Conservation (phyloP, 2,329 filamentous ascomycete species). For the Juglanconis oblonga region DNA sequence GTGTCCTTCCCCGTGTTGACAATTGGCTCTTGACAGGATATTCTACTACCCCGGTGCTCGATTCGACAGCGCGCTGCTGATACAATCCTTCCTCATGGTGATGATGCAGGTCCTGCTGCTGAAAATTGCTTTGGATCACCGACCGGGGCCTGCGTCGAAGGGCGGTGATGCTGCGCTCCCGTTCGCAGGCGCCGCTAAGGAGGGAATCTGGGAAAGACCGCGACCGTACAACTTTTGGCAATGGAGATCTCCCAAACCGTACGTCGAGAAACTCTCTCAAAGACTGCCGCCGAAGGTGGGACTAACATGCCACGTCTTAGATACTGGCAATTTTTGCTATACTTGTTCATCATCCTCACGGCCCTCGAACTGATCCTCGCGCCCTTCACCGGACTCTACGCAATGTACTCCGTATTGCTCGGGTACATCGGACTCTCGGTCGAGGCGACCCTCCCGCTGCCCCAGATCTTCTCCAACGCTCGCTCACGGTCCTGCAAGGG, state of each 20-base stretch:
- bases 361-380: slow-evolving; percentile 66
- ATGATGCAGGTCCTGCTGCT: slow-evolving; percentile 60
- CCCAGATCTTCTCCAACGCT: slow-evolving; percentile 72
- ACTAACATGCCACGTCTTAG: slow-evolving; percentile 35
- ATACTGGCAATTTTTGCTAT: slow-evolving; percentile 76
- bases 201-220: slow-evolving; percentile 38
- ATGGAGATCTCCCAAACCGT: slow-evolving; percentile 70
- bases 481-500: slow-evolving; percentile 69
- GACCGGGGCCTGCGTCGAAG: slow-evolving; percentile 57
- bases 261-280: slow-evolving; percentile 27
- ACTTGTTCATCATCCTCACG: slow-evolving; percentile 60
- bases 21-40: slow-evolving; percentile 42
- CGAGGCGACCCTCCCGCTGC: slow-evolving; percentile 78
- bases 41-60: slow-evolving; percentile 68
- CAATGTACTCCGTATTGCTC: slow-evolving; percentile 63
- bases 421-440: slow-evolving; percentile 75
- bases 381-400: slow-evolving; percentile 54
- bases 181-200: slow-evolving; percentile 52
- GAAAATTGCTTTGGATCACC: slow-evolving; percentile 66
- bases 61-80: slow-evolving; percentile 61
- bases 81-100: slow-evolving; percentile 66
- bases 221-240: slow-evolving; percentile 81
- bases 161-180: slow-evolving; percentile 60
- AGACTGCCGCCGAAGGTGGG: not conserved
- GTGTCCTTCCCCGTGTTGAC: slow-evolving; percentile 8